phyloP scores from a whole-genome alignment of 495 filamentous ascomycete genomes.

The Penicillium arizonense region DNA sequence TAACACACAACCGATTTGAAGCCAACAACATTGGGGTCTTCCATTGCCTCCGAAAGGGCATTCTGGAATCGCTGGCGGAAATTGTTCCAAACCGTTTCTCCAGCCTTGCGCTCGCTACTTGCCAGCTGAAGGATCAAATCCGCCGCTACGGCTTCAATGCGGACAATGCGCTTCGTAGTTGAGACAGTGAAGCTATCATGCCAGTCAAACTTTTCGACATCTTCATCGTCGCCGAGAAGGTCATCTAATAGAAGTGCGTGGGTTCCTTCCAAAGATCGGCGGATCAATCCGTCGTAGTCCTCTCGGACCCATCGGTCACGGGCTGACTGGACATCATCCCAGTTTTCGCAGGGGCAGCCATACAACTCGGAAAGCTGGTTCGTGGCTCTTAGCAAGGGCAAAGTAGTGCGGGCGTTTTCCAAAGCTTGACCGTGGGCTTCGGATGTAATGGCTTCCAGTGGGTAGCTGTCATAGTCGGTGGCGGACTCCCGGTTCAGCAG shows the following conservation, averaged over 20 bases:
- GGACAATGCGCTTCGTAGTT: conserved; percentile 72
- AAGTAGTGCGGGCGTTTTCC: conserved; percentile 52
- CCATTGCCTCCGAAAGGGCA: conserved; percentile 51
- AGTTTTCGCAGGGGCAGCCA: conserved; percentile 51
- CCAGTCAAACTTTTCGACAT: conserved; percentile 62
- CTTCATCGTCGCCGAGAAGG: conserved; percentile 57
- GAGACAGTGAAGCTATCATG: conserved; percentile 65
- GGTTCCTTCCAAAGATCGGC: conserved; percentile 68
- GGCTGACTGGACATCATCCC: conserved; percentile 61
- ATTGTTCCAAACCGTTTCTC: conserved; percentile 27
- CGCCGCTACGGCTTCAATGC: conserved; percentile 77
- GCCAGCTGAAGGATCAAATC: conserved; percentile 53
- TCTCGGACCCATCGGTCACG: conserved; percentile 54
- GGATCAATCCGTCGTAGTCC: conserved; percentile 57
- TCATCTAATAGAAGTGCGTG: conserved; percentile 79
- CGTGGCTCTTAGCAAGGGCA: conserved; percentile 69
- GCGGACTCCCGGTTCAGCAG: conserved; percentile 49
- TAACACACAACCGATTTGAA: conserved; percentile 91
- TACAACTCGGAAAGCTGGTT: conserved; percentile 66
- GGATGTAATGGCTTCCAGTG: conserved; percentile 61
- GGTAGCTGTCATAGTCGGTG: conserved; percentile 35
- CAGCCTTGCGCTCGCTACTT: conserved; percentile 17
- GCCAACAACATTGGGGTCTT: conserved; percentile 68
- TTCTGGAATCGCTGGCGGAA: conserved; percentile 47
- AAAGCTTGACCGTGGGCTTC: conserved; percentile 73